Percentiles rank a stretch among this genome's conserved stretches.
phyloP scores from a whole-genome alignment of 352 stramenopile genomes.

The Pythium periplocum region DNA sequence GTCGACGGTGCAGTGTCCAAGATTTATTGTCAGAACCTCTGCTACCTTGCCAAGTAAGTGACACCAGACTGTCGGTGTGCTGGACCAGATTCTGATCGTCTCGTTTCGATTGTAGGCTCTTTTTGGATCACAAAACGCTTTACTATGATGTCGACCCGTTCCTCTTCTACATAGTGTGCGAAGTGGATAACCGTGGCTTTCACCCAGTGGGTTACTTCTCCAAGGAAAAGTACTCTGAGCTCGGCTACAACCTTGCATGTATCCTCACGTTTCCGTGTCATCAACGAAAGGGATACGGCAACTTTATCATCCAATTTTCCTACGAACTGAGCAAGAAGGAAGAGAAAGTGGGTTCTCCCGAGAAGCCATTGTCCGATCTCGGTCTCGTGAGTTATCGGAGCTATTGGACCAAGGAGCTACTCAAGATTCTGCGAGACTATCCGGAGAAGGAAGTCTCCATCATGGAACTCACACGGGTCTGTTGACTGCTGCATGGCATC shows the following conservation, averaged over 20 bases:
- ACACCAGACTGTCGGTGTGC: not conserved
- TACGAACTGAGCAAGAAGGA: slow-evolving; percentile 99
- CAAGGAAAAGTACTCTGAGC: slow-evolving; percentile 98
- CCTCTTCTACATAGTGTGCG: slow-evolving; percentile 98
- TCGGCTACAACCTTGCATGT: slow-evolving; percentile 99
- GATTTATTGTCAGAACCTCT: slow-evolving; percentile 98
- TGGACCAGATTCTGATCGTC: not conserved
- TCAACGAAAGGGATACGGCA: slow-evolving; percentile 98
- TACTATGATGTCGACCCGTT: slow-evolving; percentile 99
- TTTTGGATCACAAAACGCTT: slow-evolving; percentile 99
- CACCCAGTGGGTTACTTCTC: slow-evolving; percentile 99
- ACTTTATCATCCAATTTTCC: slow-evolving; percentile 99
- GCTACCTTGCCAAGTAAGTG: slow-evolving; percentile 95
- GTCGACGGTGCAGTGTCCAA: slow-evolving; percentile 96
- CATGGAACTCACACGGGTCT: slow-evolving; percentile 92
- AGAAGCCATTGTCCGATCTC: slow-evolving; percentile 99
- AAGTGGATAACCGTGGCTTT: slow-evolving; percentile 88
- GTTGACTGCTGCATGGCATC: slow-evolving; percentile 27
- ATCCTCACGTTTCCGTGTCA: slow-evolving; percentile 99
- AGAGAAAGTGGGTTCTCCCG: slow-evolving; percentile 95
- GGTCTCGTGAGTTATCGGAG: slow-evolving; percentile 98
- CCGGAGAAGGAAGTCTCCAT: slow-evolving; percentile 88
- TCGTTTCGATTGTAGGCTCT: slow-evolving; percentile 60
- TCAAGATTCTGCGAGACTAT: slow-evolving; percentile 87
- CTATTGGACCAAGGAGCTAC: slow-evolving; percentile 98